Conservation (phyloP, 306 rosid species). For the Glycine latifolia region DNA sequence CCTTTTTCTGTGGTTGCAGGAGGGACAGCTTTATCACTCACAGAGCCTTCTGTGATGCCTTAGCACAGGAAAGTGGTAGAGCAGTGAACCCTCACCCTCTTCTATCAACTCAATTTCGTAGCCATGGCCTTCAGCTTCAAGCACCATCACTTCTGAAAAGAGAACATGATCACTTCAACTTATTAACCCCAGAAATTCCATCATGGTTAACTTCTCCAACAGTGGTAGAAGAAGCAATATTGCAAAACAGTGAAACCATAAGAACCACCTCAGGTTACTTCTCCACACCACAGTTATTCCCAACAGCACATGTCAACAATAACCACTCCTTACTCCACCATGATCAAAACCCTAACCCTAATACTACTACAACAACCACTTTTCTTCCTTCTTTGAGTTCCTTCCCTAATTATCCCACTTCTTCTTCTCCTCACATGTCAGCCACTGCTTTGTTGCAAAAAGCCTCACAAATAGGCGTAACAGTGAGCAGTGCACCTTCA, state of each 20-base stretch:
- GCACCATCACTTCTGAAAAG: constrained; percentile 41
- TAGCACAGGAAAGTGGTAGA: constrained; percentile 70
- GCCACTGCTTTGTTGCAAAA: constrained; percentile 74
- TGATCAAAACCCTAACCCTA: constrained; percentile 62
- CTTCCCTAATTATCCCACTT: not conserved
- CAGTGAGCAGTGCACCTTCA: constrained; percentile 55
- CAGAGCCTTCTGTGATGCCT: constrained; percentile 89
- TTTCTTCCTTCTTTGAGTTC: constrained; percentile 16
- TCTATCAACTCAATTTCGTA: constrained; percentile 44
- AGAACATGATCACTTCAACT: constrained; percentile 46
- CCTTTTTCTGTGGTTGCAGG: constrained; percentile 49
- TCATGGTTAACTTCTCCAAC: constrained; percentile 47
- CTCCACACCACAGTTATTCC: constrained; percentile 6
- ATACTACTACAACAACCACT: not conserved
- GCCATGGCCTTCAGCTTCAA: constrained; percentile 51
- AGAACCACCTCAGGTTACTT: constrained; percentile 5
- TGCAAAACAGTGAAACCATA: not conserved
- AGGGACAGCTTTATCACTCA: constrained; percentile 94
- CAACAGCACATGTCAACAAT: constrained; percentile 25
- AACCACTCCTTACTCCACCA: constrained; percentile 26
- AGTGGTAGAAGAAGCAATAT: not conserved
- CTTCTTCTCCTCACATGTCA: constrained; percentile 52
- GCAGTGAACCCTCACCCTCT: constrained; percentile 49
- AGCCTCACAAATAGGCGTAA: constrained; percentile 72
- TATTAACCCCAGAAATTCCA: constrained; percentile 29